Base-by-base conservation (phyloP, 768 basidiomycete species). In the Lentinula guzmanii region DNA sequence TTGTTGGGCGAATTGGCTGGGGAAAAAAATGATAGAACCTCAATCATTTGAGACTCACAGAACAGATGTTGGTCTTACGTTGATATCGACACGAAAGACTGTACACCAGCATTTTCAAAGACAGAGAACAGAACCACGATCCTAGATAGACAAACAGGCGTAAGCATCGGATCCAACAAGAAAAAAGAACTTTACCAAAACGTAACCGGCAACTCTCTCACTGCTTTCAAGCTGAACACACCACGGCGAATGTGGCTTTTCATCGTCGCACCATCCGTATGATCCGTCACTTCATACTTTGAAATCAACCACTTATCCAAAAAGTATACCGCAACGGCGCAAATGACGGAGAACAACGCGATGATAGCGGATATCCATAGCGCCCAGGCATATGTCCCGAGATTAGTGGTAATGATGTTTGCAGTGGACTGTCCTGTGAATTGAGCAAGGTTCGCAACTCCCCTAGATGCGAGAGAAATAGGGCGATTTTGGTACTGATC, bases 121-220 rank as follows among this genome's bases (percentile, higher is more conserved):
- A 72, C 65, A 5, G 58, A 52, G 31, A 59, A 60, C 21, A 53
- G 43, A 33, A 57, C 55, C 42, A 58, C 58, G 46, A 46, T 15
- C 31, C 42, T 54, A 46, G 28, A 35, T 48, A 35, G 16, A 6
- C 45, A 39, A 37, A 28, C 11, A 8, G 24, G 39, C 18, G 15
- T 33, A 42, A 63, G 54, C 13, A 16, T 18, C 4, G 5, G 4
- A 5, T 13, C 21, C 4, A 10, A 8, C 18, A 37, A n/a, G 9
- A 18, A 73, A 70, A 77, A 78, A 10, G 72, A 63, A n/a, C 76
- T 72, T 77, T 74, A 68, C 77, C 77, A 78, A 66, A 77, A 77
- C 5, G 76, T 76, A 37, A 72, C 54, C 34, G 76, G 75, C 18
- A 78, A 67, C 59, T 72, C 66, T 21, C 63, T 65, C 37, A 77